Base-by-base conservation (phyloP, 331 rosid genomes). In the Acacia concinna region DNA sequence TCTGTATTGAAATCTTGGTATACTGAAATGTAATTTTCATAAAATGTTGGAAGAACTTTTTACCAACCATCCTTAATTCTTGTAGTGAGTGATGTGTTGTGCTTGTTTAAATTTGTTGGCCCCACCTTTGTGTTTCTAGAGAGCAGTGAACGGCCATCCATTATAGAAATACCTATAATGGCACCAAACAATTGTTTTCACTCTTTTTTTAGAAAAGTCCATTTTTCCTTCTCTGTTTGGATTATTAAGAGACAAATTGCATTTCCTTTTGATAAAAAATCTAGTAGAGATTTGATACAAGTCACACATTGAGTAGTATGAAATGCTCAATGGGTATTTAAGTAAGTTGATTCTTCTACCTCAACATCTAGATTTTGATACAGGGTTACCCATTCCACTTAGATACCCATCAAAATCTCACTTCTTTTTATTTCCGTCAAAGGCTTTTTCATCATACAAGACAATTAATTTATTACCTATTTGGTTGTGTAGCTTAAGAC, bases 81-180 rank as follows among this genome's bases (percentile, higher is more conserved):
- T 77, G 5, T 52, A 76, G 71, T 71, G 46, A 18, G 31, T 49
- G 30, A 73, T n/a, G 38, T 68, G 40, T 28, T 65, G 71, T 66
- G 65, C 73, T 63, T 21, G 32, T 62, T 68, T 68, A 70, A 31
- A 75, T 79, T 63, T 79, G 66, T 84, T 35, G 65, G 79, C 17
- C 23, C 59, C 59, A 27, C 52, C 69, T 43, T 40, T 43, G 3
- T 12, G 49, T 43, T 43, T 43, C 49, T 11, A 11, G 14, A 43
- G 49, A 43, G 49, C 49, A 43, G 15, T 56, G 51, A 14, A 37
- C 25, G 15, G 20, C 27, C 28, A 30, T 27, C 18, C 41, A 28
- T 28, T 51, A 14, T 43, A 25, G 74, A 13, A 23, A 44, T 44
- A 54, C 27, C 32, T 77, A 52, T 20, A 37, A 21, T 71, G 78